Base-by-base conservation (phyloP, 306 rosid genomes). In the Cicer yamashitae region DNA sequence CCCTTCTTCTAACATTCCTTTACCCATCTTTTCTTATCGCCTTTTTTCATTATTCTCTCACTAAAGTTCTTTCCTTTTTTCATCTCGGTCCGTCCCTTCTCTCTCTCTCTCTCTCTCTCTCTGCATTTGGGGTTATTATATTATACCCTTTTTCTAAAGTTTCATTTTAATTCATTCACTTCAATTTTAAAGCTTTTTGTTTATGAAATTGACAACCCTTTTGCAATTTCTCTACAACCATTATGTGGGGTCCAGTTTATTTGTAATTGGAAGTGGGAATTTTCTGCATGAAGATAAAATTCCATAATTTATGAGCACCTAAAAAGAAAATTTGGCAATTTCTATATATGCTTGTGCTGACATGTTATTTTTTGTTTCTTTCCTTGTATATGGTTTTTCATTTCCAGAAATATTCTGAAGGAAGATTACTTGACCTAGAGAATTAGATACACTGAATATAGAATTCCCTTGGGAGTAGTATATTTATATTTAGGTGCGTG, bases 1-100 rank as follows among this genome's bases (percentile, higher is more conserved):
- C 89, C 79, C 87, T 79, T 85, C 90, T 62, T 82, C 85, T 88
- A 92, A 87, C 90, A 90, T 85, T 89, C 93, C 68, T 39, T 34
- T 25, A 30, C 46, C 69, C 64, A 30, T 12, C 43, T 39, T 65
- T 72, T 64, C 18, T 41, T 40, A 14, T 6, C 48, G 22, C 71
- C 63, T 75, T 57, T 72, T 45, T 77, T 45, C 80, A 69, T 84
- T 73, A 43, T 75, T 71, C 65, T 67, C 10, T 68, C 44, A 47
- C 22, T 62, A 86, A 88, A 86, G 89, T 38, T 85, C 45, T 6
- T 84, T 73, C 44, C 81, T 72, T 87, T 71, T 51, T 38, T 40
- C 79, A 69, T 67, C 69, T 81, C 78, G 82, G 78, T 76, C 54
- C 18, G 71, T 66, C 77, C 43, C 74, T 74, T 54, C n/a, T n/a